Conservation (phyloP, 768 basidiomycete genomes). For the Termitomyces sp. region DNA sequence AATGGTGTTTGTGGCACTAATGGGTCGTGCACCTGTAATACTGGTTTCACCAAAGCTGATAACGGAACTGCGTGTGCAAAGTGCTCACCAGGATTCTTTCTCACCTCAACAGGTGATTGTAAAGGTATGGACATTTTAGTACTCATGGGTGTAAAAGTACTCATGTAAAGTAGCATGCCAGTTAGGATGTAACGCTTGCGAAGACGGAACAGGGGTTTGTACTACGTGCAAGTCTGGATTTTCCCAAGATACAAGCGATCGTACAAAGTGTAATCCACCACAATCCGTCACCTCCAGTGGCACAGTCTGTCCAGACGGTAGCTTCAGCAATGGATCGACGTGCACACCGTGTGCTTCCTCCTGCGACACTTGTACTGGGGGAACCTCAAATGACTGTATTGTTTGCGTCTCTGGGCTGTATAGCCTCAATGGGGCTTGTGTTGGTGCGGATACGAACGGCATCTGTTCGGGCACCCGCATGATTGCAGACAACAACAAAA, state of each 20-base stretch:
- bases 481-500: conserved; percentile 74
- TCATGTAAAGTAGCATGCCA: conserved; percentile 40
- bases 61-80: conserved; percentile 64
- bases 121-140: conserved; percentile 33
- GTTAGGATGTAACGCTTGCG: conserved; percentile 61
- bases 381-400: conserved; percentile 62
- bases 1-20: conserved; percentile 69
- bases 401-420: conserved; percentile 59
- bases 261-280: conserved; percentile 56
- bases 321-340: conserved; percentile 45
- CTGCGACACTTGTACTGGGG: conserved; percentile 64
- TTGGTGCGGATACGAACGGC: conserved; percentile 56
- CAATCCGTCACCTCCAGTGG: conserved; percentile 47
- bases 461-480: conserved; percentile 62
- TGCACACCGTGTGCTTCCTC: conserved; percentile 57
- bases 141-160: neutral
- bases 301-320: conserved; percentile 56
- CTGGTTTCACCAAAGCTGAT: conserved; percentile 51
- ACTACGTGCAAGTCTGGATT: conserved; percentile 64
- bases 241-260: conserved; percentile 54
- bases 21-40: conserved; percentile 59
- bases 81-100: conserved; percentile 62
- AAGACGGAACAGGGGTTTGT: conserved; percentile 61
- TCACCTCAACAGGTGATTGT: conserved; percentile 51
- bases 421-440: conserved; percentile 60